Evolutionary conservation across 1,139 yeast species (phyloP), one percentile per base, ranked within the genome.

Genomic region (Zhuliangozyma blackwelliae): DNA sequence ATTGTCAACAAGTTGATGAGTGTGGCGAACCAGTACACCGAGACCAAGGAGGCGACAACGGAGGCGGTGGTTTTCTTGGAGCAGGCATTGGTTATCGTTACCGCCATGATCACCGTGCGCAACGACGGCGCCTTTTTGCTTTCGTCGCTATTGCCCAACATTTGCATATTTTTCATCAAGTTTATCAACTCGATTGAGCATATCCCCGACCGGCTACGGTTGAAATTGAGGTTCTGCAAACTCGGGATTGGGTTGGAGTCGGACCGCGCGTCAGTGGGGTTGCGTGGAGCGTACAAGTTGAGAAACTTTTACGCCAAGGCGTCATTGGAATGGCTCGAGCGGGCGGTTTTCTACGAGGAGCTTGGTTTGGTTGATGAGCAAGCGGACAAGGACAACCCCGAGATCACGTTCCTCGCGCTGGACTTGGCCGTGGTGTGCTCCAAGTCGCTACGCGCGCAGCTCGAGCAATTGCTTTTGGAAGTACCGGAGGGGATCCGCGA

Each of bases 401-500:
- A 31, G n/a, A n/a, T 25, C 3, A n/a, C 28, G 7, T 79, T 75
- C 47, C 57, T 82, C 30, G 75, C 73, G 42, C 63, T 79, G 41
- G 92, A 84, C 52, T 67, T 85, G 25, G 81, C 86, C 0, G 73
- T 79, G 8, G 90, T 82, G 50, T 70, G 82, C 31, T 77, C 86
- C 0, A 73, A 71, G 46, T 76, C 82, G 12, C 58, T 84, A 39
- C 68, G 82, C 1, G 52, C 70, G 22, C 68, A 80, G 29, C 66
- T 85, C 20, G 75, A 75, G 33, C 68, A 72, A 16, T 56, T 82
- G 29, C 72, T 80, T 3, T 55, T 84, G 31, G 89, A 82, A 44
- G 72, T 81, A 2, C 80, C 84, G 1, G 80, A 76, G 25, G 81
- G 81, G 5, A 65, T 75, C 2, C 69, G 73, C 38, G 83, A 77